Evolutionary conservation across 352 stramenopile species (phyloP).

Genomic region (Aphanomyces stellatus): DNA sequence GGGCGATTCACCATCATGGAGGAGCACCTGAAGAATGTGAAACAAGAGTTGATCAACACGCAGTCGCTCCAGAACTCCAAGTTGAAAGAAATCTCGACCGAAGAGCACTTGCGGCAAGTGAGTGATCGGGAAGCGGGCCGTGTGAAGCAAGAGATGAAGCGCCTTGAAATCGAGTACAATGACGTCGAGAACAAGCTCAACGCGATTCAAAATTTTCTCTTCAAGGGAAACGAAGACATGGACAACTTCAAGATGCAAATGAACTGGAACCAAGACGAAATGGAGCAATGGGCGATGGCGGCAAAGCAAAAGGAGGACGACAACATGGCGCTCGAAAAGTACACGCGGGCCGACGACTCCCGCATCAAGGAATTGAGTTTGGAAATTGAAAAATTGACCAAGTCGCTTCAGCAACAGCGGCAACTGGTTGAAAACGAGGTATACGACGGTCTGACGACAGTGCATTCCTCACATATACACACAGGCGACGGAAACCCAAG

Average conservation of each 20-base stretch:
- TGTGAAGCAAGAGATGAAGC: constrained; percentile 63
- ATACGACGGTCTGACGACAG: background rate
- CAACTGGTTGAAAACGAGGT: constrained; percentile 59
- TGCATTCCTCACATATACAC: constrained; percentile 19
- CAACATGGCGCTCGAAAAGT: constrained; percentile 88
- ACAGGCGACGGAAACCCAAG: constrained; percentile 87
- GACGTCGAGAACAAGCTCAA: constrained; percentile 84
- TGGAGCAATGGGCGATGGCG: constrained; percentile 95
- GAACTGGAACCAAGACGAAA: constrained; percentile 98
- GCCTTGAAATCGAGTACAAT: constrained; percentile 56
- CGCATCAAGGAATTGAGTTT: constrained; percentile 94
- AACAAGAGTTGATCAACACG: constrained; percentile 92
- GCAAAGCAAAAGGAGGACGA: constrained; percentile 96
- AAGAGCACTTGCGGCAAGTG: constrained; percentile 91
- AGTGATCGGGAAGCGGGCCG: constrained; percentile 84
- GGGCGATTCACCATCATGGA: constrained; percentile 92
- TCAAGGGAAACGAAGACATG: constrained; percentile 90
- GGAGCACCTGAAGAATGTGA: constrained; percentile 95
- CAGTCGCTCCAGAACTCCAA: constrained; percentile 90
- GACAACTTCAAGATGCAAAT: constrained; percentile 95
- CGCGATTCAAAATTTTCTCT: constrained; percentile 84
- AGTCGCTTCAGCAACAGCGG: constrained; percentile 70
- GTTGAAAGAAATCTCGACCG: constrained; percentile 87
- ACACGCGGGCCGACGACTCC: constrained; percentile 88
- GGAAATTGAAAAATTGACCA: constrained; percentile 90